Evolutionary conservation across 305 asterid genomes (phyloP).

Genomic region (Solanum hybrid): DNA sequence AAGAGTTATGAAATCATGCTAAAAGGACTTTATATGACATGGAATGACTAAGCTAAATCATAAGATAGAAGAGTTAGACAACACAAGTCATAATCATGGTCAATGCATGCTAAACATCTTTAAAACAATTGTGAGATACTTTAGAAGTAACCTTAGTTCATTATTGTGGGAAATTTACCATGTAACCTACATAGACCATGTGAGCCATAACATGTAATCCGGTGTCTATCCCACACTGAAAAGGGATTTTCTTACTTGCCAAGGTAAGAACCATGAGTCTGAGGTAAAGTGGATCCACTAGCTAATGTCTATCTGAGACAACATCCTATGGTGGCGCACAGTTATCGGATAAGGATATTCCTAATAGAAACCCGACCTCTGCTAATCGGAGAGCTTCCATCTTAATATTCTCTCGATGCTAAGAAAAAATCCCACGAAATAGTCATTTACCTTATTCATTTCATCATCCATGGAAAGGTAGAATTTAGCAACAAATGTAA

Average conservation of each 20-base stretch:
- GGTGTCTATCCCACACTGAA: neutral
- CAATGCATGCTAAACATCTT: neutral
- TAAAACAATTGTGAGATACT: neutral
- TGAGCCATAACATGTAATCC: neutral
- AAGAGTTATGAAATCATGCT: neutral
- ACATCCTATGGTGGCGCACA: neutral
- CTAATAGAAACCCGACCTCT: neutral
- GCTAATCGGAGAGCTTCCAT: neutral
- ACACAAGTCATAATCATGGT: neutral
- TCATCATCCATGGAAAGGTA: neutral
- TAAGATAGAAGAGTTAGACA: neutral
- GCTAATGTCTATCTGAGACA: neutral
- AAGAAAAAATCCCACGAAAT: neutral
- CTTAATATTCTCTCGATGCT: neutral
- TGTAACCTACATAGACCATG: neutral
- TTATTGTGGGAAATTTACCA: neutral
- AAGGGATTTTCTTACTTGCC: neutral
- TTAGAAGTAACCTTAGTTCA: neutral
- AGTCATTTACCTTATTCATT: neutral
- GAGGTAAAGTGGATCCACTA: neutral
- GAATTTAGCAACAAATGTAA: neutral
- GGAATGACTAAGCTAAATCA: neutral
- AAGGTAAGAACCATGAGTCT: neutral
- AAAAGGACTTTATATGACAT: neutral
- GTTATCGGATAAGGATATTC: neutral